Evolutionary conservation across 306 rosid genomes (phyloP), one percentile per base, ranked within the genome.

Genomic region (Vigna reflexopilosa): DNA sequence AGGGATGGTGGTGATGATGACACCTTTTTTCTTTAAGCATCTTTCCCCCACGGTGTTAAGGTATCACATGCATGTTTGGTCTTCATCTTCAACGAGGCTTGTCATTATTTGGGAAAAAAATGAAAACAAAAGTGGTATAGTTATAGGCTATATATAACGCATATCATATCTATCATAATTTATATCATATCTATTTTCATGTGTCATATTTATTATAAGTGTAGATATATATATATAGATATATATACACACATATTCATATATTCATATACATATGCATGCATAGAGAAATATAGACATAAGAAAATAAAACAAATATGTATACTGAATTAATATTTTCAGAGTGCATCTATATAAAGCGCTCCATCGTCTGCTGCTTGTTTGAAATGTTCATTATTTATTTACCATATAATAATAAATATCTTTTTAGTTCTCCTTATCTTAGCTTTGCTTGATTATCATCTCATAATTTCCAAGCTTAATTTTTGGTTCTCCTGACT

Each of bases 21-120:
- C 85, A 80, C 44, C 81, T 75, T 73, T 76, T 72, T 80, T 50
- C 76, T 83, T 67, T 83, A 52, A 52, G 26, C 2, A 16, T n/a
- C 14, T 63, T 61, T 68, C 11, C 5, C 5, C 16, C 61, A 70
- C 59, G 22, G 2, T 47, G 72, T 72, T 55, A 63, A 69, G 75
- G 45, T 51, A 44, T 83, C 84, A 79, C 75, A 73, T 79, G 75
- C 32, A 56, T 58, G 26, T 66, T 75, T 55, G 1, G 19, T 80
- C 51, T 42, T 17, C 45, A 51, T 70, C 52, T 59, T 45, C 62
- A 22, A 9, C 52, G 54, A 66, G 32, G 67, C 3, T 68, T 22
- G 0, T 52, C 34, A 40, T 57, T 45, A 15, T 65, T 38, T 22
- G 51, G 65, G 61, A 22, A 58, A 67, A 57, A 57, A 57, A 77